Evolutionary conservation across 768 basidiomycete species (phyloP), one percentile per base, ranked within the genome.

Genomic region (Epithele typhae): DNA sequence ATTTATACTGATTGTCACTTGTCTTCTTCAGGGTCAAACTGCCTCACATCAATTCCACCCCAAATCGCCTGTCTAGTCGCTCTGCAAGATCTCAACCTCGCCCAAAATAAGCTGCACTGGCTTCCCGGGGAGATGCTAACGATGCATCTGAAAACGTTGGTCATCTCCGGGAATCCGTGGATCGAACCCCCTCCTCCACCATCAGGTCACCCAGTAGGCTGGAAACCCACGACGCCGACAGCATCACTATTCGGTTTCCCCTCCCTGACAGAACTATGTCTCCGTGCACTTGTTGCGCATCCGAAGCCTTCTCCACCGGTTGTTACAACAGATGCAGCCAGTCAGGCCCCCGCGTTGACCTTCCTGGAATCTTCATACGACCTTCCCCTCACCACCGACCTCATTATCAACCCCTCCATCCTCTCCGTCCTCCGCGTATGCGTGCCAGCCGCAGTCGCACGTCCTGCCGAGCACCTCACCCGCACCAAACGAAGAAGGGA

Each of bases 81-180:
- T 40, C 71, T 89, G 2, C 68, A 68, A 40, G 75, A 81, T 36
- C 69, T 89, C 6, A 83, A 86, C 49, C 55, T 89, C 3, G 70
- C 81, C 0, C 69, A 72, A 43, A 89, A 89, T 60, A 61, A 64
- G 25, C 63, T 88, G 2, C 55, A 60, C 45, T 84, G 75, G 60
- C 62, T 89, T 0, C 87, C 87, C 12, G 73, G 80, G 6, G 84
- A 88, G 58, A 73, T 88, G 59, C 61, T 73, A n/a, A 58, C 64
- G 24, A 79, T 86, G 76, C 68, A 60, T n/a, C 66, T 87, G 1
- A 58, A 58, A 17, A 67, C 59, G 8, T 64, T 87, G 5, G 52
- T 58, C 17, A 57, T 87, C 3, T 60, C 76, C 32, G 81, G 79
- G 0, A 89, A 90, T 52, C 84, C 76, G 0, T 88, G 85, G 63